Conservation (phyloP, 2,329 filamentous ascomycete genomes). For the Verticillium nubilum region DNA sequence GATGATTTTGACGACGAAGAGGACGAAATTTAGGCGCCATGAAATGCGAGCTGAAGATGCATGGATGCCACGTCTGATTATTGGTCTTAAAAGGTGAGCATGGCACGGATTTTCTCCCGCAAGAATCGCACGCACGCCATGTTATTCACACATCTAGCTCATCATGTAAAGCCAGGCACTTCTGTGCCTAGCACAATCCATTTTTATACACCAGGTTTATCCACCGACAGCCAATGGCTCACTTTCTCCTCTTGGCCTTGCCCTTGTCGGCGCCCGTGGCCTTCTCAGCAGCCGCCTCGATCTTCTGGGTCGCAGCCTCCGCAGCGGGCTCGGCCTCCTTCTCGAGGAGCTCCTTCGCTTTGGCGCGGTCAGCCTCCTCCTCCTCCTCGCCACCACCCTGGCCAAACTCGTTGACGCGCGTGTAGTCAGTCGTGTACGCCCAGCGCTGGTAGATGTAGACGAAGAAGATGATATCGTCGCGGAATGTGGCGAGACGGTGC, state of each 20-base stretch:
- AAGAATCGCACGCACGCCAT: too few species aligned
- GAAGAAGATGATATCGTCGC: slow-evolving; percentile 98
- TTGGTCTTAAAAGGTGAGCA: too few species aligned
- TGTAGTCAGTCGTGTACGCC: slow-evolving; percentile 88
- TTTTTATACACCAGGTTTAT: too few species aligned
- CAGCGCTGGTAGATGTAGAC: slow-evolving; percentile 93
- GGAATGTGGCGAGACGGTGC: slow-evolving; percentile 83
- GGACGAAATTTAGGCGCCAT: slow-evolving; percentile 65
- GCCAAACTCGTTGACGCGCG: slow-evolving; percentile 92
- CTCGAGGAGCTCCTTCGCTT: slow-evolving; percentile 24
- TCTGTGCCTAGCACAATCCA: too few species aligned
- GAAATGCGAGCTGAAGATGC: too few species aligned
- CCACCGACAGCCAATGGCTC: slow-evolving; percentile 4
- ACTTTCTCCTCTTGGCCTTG: slow-evolving; percentile 37
- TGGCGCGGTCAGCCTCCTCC: slow-evolving; percentile 37
- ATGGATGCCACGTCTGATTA: too few species aligned
- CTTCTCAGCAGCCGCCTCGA: slow-evolving; percentile 26
- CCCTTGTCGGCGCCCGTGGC: slow-evolving; percentile 45
- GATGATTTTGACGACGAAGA: slow-evolving; percentile 97
- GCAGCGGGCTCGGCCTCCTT: slow-evolving; percentile 1
- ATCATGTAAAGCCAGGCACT: too few species aligned
- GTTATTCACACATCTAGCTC: too few species aligned
- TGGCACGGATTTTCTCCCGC: too few species aligned
- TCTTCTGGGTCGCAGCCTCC: slow-evolving; percentile 27
- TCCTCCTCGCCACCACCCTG: slow-evolving; percentile 92